A percentile compares a stretch with the other conserved stretches of the same genome.
Evolutionary conservation across 2,329 filamentous ascomycete genomes (phyloP).

Genomic region (Cladophialophora chaetospira): DNA sequence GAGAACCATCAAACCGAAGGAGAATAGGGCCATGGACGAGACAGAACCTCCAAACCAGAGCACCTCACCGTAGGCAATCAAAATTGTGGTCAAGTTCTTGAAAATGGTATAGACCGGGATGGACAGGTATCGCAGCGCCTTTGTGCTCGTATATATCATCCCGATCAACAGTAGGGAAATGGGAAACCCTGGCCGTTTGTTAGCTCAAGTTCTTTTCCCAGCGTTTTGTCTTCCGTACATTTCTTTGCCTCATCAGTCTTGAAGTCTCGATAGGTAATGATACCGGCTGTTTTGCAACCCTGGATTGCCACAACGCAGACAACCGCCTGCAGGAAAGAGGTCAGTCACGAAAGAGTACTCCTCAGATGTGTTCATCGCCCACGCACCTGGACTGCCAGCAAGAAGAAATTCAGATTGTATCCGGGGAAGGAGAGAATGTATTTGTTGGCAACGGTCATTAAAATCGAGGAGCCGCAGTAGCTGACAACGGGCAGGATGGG

Average conservation of each 20-base stretch:
- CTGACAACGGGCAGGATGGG: slow-evolving; percentile 78
- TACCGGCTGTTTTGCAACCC: slow-evolving; percentile 73
- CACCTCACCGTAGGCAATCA: slow-evolving; percentile 97
- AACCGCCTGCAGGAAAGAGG: slow-evolving; percentile 64
- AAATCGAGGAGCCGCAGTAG: slow-evolving; percentile 94
- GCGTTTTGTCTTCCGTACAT: slow-evolving; percentile 61
- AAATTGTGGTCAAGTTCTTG: slow-evolving; percentile 98
- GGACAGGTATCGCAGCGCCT: slow-evolving; percentile 92
- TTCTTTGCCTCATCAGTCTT: slow-evolving; percentile 86
- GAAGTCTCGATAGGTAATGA: slow-evolving; percentile 84
- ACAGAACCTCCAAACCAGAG: slow-evolving; percentile 97
- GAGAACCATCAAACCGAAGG: slow-evolving; percentile 94
- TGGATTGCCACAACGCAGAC: slow-evolving; percentile 87
- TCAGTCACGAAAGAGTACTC: too few relatives aligned
- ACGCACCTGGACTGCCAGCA: slow-evolving; percentile 86
- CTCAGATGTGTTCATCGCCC: too few relatives aligned
- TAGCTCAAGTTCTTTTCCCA: neutral
- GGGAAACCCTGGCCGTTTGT: slow-evolving; percentile 76
- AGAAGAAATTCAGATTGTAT: slow-evolving; percentile 97
- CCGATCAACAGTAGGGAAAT: slow-evolving; percentile 93
- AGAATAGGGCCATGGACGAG: slow-evolving; percentile 81
- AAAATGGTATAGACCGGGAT: slow-evolving; percentile 99
- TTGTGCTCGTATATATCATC: slow-evolving; percentile 98
- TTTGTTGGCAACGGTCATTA: slow-evolving; percentile 99
- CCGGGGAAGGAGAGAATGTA: slow-evolving; percentile 87